Evolutionary conservation across 2,329 filamentous ascomycete genomes (phyloP).

Genomic region (Fusarium veterinarium): DNA sequence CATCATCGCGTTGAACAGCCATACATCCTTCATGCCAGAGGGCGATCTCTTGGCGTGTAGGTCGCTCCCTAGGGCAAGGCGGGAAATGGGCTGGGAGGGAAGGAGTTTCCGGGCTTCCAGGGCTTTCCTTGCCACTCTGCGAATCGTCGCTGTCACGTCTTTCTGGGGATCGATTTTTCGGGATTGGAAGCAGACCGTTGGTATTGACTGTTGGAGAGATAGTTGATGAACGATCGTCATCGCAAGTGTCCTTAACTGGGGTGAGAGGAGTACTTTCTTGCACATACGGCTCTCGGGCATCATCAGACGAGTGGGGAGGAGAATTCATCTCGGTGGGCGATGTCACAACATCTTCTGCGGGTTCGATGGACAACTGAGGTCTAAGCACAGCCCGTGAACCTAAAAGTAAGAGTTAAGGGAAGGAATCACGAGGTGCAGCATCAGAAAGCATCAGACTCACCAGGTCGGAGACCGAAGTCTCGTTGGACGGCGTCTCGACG

Average conservation of each 20-base stretch:
- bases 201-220: background rate
- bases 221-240: conserved; percentile 6
- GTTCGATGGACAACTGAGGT: conserved; percentile 1
- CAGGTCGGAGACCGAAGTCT: conserved; percentile 26
- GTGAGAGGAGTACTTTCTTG: background rate
- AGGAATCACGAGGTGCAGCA: no score
- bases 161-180: background rate
- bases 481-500: conserved; percentile 10
- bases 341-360: background rate
- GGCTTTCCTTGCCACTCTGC: background rate
- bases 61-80: conserved; percentile 15
- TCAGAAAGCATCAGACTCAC: background rate
- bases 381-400: background rate
- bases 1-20: conserved; percentile 24
- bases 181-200: background rate
- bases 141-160: conserved; percentile 18
- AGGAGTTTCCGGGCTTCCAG: background rate
- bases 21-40: conserved; percentile 38
- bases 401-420: background rate
- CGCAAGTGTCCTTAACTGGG: background rate
- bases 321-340: background rate
- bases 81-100: conserved; percentile 25
- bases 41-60: conserved; percentile 2
- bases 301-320: background rate
- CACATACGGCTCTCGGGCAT: background rate